A percentile compares a stretch with the other conserved stretches of the same genome.
These are phyloP conservation scores for Arabidopsis arenosa DNA, from an alignment of 345 rosid species.

Conservation along the genomic window DNA sequence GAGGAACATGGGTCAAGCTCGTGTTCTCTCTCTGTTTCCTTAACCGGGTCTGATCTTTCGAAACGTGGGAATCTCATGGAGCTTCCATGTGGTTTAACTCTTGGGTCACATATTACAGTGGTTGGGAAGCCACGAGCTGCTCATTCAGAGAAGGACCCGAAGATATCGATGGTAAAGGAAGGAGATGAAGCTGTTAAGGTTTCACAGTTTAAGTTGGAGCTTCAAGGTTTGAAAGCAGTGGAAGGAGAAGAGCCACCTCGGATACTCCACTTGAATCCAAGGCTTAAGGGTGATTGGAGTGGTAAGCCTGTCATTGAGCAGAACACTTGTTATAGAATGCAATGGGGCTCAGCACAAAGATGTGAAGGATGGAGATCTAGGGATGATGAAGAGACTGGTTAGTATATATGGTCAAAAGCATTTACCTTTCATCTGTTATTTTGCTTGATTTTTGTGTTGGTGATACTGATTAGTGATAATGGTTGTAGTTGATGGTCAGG, in stretches of 20 bases:
- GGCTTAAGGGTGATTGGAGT: conserved; percentile 93
- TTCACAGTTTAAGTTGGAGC: conserved; percentile 82
- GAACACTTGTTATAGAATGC: conserved; percentile 91
- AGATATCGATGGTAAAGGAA: conserved; percentile 57
- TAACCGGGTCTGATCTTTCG: conserved; percentile 63
- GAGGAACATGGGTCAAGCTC: conserved; percentile 43
- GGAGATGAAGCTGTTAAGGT: conserved; percentile 63
- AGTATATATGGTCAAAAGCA: conserved; percentile 30
- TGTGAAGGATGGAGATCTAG: conserved; percentile 84
- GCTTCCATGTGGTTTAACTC: conserved; percentile 81
- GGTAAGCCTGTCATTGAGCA: conserved; percentile 85
- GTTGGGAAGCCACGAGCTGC: conserved; percentile 73
- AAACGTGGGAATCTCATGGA: conserved; percentile 53
- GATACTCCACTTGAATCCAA: conserved; percentile 85
- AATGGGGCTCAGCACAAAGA: conserved; percentile 78
- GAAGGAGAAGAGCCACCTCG: conserved; percentile 92
- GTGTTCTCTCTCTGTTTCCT: conserved; percentile 61
- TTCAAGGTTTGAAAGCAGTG: conserved; percentile 79
- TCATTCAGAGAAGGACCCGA: conserved; percentile 63
- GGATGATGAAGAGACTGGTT: conserved; percentile 84
- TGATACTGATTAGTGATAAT: conserved; percentile 7
- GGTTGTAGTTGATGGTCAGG: conserved; percentile 74
- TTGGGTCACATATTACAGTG: conserved; percentile 80
- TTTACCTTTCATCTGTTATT: neutral
- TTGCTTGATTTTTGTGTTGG: neutral